Conservation (phyloP, 176 grass and related monocot species). For the Hordeum marinum region DNA sequence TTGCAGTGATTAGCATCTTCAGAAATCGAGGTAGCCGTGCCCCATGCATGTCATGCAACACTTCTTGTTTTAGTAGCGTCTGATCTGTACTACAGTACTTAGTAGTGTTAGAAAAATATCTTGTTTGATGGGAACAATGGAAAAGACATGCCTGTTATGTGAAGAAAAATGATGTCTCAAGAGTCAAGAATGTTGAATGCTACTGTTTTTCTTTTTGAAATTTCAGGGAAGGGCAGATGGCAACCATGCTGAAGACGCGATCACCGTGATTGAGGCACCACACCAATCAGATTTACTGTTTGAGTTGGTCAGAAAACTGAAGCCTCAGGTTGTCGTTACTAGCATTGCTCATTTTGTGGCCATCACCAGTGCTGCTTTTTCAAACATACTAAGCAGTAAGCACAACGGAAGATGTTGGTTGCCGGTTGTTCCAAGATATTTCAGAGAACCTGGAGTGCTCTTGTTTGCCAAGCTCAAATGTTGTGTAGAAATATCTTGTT, state of each 20-base stretch:
- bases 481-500: constrained; percentile 85
- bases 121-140: background rate
- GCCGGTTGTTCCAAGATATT: constrained; percentile 76
- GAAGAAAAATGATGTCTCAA: background rate
- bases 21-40: constrained; percentile 55
- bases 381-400: constrained; percentile 66
- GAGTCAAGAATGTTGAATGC: background rate
- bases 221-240: constrained; percentile 40
- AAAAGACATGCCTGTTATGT: background rate
- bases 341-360: constrained; percentile 90
- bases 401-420: constrained; percentile 66
- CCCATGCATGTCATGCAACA: no score
- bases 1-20: constrained; percentile 84
- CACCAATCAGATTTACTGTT: constrained; percentile 83
- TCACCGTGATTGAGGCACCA: constrained; percentile 90
- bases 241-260: constrained; percentile 32
- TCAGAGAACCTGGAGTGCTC: constrained; percentile 88
- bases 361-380: constrained; percentile 88
- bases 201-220: background rate
- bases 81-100: no score
- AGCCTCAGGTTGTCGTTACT: constrained; percentile 88
- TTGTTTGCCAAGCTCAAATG: constrained; percentile 86
- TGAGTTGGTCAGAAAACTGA: constrained; percentile 81
- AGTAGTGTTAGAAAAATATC: no score
- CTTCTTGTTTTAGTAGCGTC: no score